Evolutionary conservation across 2,329 filamentous ascomycete genomes (phyloP), one percentile per base, ranked within the genome.

Genomic region (Ceratocystis destructans): DNA sequence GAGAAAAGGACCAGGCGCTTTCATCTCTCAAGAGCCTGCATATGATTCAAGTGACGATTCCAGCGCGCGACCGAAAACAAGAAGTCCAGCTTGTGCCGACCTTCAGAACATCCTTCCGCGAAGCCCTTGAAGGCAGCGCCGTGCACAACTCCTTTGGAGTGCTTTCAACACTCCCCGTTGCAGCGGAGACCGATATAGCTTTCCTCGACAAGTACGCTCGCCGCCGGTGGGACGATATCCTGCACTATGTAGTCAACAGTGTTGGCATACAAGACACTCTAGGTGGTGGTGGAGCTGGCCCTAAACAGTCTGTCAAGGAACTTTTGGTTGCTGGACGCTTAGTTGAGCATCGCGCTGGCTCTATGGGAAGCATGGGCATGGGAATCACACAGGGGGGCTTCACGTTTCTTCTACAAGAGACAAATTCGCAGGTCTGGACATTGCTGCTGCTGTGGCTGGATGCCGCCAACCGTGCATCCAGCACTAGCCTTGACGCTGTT

Each of bases 341-440:
- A 7, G 91, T 99, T 22, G 86, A 90, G 73, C 76, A 78, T 48
- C 76, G 78, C 2, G 69, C 70, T 2, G 73, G 73, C 57, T 72
- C 73, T 59, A 72, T 71, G 17, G 77, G 79, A 12, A 83, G 87
- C 6, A 84, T 83, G 55, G 95, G 77, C 65, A 81, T 90, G 8
- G 84, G 83, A 65, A 99, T 99, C 71, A 99, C 94, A 0, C 87
- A 96, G 73, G 86, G 89, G 2, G 94, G 94, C 6, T 99, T 99
- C 74, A 92, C 90, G 0, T 99, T 99, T 72, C 80, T 99, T 66
- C 80, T 99, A 7, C 93, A 97, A 72, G 93, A 96, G 73, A 87
- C 93, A 68, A 97, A 96, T 74, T 91, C 93, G 0, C 94, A 99
- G 75, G 91, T 99, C 45, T 99, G 94, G 94, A 94, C 91, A 31